Percentiles rank a stretch among this genome's conserved stretches.
phyloP scores from a whole-genome alignment of 2,329 filamentous ascomycete species.

The Fusarium siculi region DNA sequence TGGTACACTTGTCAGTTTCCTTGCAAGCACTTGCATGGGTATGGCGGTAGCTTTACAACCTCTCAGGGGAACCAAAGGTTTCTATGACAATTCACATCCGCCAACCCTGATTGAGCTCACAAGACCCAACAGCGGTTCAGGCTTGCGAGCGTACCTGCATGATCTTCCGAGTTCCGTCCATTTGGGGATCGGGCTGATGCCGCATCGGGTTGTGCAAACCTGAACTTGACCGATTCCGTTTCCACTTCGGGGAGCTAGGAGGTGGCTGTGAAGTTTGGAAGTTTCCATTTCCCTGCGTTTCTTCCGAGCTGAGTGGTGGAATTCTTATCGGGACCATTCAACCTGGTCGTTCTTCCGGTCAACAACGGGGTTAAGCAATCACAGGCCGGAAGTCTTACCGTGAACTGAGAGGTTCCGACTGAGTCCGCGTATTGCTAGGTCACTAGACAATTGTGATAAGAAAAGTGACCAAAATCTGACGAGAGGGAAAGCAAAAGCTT shows the following conservation, averaged over 20 bases:
- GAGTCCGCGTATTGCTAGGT: neutral
- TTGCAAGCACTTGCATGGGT: conserved; percentile 3
- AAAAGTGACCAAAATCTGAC: neutral
- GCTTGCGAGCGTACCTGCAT: conserved; percentile 19
- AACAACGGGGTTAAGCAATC: neutral
- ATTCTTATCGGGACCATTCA: conserved; percentile 1
- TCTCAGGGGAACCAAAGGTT: conserved; percentile 14
- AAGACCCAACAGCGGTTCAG: neutral
- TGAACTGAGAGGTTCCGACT: neutral
- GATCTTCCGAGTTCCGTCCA: conserved; percentile 1
- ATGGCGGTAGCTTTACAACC: neutral
- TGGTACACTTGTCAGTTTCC: conserved; percentile 10
- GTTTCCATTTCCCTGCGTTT: conserved; percentile 3
- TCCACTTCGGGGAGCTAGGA: conserved; percentile 12
- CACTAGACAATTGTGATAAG: neutral
- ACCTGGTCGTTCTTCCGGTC: neutral
- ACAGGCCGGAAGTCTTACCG: neutral
- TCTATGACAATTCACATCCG: conserved; percentile 2
- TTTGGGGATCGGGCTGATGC: conserved; percentile 15
- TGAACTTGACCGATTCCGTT: conserved; percentile 11
- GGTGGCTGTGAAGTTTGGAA: conserved; percentile 15
- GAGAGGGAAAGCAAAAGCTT: neutral
- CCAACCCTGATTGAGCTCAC: neutral
- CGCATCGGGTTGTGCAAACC: conserved; percentile 15
- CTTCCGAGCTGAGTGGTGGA: conserved; percentile 31